Percentiles rank a stretch among this genome's conserved stretches.
phyloP scores from a whole-genome alignment of 805 yeast genomes.

The Jamesozyma jinghongensis region DNA sequence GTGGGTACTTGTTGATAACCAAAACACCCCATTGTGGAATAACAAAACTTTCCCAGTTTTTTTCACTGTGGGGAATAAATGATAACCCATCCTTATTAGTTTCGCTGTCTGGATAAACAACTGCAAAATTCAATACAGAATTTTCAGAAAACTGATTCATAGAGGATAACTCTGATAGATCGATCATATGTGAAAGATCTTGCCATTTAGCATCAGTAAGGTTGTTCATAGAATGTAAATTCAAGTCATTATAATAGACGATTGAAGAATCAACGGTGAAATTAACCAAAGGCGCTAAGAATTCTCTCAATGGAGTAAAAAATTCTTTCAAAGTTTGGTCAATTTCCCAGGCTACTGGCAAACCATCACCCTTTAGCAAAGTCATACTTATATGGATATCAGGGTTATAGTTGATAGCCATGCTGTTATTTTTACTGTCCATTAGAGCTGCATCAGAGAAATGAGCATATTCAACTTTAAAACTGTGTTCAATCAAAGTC shows the following conservation, averaged over 20 bases:
- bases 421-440: conserved; percentile 10
- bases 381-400: conserved; percentile 69
- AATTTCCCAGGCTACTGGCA: conserved; percentile 66
- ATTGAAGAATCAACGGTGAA: conserved; percentile 74
- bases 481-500: conserved; percentile 38
- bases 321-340: conserved; percentile 39
- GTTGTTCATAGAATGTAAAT: conserved; percentile 22
- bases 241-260: conserved; percentile 45
- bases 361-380: conserved; percentile 60
- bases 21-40: conserved; percentile 82
- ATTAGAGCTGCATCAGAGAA: conserved; percentile 1
- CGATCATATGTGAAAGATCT: conserved; percentile 68
- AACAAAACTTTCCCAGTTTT: conserved; percentile 37
- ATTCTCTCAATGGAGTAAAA: conserved; percentile 47
- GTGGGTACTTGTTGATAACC: conserved; percentile 36
- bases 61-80: conserved; percentile 8
- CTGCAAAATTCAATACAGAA: conserved; percentile 57
- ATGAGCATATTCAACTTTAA: conserved; percentile 31
- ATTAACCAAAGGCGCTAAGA: conserved; percentile 49
- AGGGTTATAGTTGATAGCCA: conserved; percentile 39
- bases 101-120: conserved; percentile 30
- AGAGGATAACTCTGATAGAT: conserved; percentile 63
- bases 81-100: conserved; percentile 35
- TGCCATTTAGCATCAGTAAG: conserved; percentile 33
- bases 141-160: conserved; percentile 51